Percentiles rank a stretch among this genome's conserved stretches.
Conservation (phyloP, 257 asterid genomes). For the Linaria vulgaris region DNA sequence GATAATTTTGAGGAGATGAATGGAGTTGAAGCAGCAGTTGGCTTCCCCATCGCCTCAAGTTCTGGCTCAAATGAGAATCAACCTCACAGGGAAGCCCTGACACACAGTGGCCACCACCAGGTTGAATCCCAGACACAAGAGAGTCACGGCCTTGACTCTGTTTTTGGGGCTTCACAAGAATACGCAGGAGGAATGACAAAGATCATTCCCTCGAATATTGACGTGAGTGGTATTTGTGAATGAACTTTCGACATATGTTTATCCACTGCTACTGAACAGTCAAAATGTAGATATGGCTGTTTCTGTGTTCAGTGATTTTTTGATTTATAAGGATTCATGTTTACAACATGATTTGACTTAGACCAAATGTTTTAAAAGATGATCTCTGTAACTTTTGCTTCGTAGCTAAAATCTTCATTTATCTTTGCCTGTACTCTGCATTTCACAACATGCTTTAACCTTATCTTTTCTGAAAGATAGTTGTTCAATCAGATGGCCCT, state of each 20-base stretch:
- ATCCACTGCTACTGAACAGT: not conserved
- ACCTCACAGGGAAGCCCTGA: conserved; percentile 35
- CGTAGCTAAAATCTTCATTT: not conserved
- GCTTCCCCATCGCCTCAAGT: conserved; percentile 57
- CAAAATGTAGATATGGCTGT: not conserved
- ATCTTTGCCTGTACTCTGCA: not conserved
- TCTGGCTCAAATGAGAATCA: conserved; percentile 61
- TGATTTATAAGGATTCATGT: not conserved
- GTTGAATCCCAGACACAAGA: conserved; percentile 48
- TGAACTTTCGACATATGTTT: not conserved
- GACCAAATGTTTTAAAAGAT: too few relatives aligned
- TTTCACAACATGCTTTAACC: not conserved
- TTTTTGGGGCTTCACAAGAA: conserved; percentile 56
- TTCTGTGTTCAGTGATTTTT: not conserved
- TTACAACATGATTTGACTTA: not conserved
- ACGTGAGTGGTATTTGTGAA: conserved; percentile 47
- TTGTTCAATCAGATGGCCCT: conserved; percentile 23
- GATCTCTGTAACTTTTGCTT: not conserved
- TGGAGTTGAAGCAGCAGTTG: conserved; percentile 53
- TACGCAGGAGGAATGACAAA: conserved; percentile 68
- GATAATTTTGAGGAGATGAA: conserved; percentile 81
- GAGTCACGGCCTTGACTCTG: conserved; percentile 38
- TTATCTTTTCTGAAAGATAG: conserved; percentile 10
- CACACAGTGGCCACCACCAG: conserved; percentile 34
- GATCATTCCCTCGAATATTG: conserved; percentile 76